Evolutionary conservation across 78 protist species (phyloP).

Genomic region (Dictyostelium purpureum): DNA sequence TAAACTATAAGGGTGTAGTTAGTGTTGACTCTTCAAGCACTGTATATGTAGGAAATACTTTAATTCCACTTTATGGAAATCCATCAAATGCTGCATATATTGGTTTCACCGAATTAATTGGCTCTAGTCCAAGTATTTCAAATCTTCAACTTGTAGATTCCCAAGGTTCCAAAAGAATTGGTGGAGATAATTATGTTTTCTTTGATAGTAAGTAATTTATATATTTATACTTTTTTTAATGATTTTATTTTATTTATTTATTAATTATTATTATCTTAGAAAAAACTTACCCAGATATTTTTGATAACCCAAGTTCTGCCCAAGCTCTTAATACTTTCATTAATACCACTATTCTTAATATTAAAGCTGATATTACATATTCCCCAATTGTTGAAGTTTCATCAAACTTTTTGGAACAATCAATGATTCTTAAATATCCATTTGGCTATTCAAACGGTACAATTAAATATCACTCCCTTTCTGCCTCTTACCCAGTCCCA

Average conservation of each 20-base stretch:
- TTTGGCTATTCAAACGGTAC: background rate
- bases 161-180: background rate
- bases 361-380: background rate
- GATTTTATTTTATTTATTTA: background rate
- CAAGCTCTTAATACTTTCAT: background rate
- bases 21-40: background rate
- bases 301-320: background rate
- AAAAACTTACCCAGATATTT: background rate
- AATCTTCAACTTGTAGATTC: background rate
- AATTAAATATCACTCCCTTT: background rate
- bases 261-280: too few species aligned
- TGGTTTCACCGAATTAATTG: background rate
- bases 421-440: background rate
- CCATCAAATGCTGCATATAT: background rate
- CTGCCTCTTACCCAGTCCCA: background rate
- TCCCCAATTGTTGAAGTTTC: background rate
- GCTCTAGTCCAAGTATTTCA: background rate
- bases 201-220: background rate
- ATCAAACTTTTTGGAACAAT: background rate
- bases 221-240: background rate
- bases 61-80: background rate
- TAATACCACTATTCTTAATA: background rate
- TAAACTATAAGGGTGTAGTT: background rate
- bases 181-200: background rate
- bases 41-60: background rate